These are phyloP conservation scores for Antitrichia curtipendula DNA, from an alignment of 225 moss, liverwort and hornwort genomes.

Conservation along the genomic window DNA sequence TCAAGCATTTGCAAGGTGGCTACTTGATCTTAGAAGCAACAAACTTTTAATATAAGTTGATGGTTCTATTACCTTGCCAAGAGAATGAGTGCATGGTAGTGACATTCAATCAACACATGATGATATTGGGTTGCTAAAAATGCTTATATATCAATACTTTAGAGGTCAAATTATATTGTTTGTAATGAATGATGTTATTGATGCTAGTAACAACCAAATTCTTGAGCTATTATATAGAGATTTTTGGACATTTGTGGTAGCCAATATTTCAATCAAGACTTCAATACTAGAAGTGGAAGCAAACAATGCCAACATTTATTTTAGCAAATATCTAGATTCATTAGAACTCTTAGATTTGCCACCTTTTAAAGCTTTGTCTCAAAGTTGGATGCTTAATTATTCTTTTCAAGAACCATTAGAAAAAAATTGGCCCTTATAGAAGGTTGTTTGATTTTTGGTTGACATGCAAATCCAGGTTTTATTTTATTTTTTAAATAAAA, in stretches of 20 bases:
- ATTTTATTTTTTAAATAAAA: too few relatives aligned
- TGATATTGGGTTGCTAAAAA: not conserved
- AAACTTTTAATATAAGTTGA: fast-evolving
- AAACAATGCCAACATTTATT: not conserved
- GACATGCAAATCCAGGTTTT: too few relatives aligned
- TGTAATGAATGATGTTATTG: not conserved
- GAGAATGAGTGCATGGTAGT: too few relatives aligned
- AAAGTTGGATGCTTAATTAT: not conserved
- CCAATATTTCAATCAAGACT: not conserved
- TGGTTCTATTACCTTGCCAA: too few relatives aligned
- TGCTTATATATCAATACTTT: not conserved
- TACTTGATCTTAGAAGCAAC: too few relatives aligned
- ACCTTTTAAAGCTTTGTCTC: not conserved
- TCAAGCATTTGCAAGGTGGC: too few relatives aligned
- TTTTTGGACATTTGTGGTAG: fast-evolving
- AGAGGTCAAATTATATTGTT: not conserved
- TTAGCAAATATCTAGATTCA: not conserved
- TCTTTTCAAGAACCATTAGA: not conserved
- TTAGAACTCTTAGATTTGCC: too few relatives aligned
- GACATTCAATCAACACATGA: too few relatives aligned
- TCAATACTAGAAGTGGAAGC: fast-evolving
- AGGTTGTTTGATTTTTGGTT: too few relatives aligned
- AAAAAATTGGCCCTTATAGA: too few relatives aligned
- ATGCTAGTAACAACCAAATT: not conserved
- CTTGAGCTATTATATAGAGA: not conserved